Percentiles rank a stretch among this genome's conserved stretches.
Conservation (phyloP, 1,139 yeast species). For the Taphrina pruni region DNA sequence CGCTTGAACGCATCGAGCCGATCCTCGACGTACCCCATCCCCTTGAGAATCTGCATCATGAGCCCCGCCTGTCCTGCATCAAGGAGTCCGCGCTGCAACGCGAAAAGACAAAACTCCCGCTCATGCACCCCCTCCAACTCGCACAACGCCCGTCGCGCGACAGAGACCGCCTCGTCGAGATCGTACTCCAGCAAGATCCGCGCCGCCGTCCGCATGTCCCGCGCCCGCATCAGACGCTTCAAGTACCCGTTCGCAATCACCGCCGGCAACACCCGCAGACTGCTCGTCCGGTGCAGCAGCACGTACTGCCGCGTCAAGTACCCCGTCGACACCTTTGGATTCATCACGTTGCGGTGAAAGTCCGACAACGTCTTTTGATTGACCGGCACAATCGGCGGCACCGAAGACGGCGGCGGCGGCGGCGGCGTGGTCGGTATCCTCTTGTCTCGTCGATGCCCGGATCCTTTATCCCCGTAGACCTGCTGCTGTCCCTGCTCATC, state of each 20-base stretch:
- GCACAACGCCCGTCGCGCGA: conserved; percentile 3
- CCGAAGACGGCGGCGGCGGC: background rate
- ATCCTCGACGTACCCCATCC: background rate
- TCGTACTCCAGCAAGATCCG: conserved; percentile 16
- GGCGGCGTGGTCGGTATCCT: no score
- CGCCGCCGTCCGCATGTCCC: conserved; percentile 3
- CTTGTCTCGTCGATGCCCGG: no score
- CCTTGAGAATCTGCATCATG: conserved; percentile 4
- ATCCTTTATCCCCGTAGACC: no score
- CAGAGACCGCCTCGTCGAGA: conserved; percentile 16
- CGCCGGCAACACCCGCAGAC: conserved; percentile 15
- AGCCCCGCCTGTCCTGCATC: conserved; percentile 9
- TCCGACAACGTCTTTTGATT: background rate
- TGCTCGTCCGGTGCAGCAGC: conserved; percentile 7
- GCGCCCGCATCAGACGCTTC: conserved; percentile 2
- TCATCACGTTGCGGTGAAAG: conserved; percentile 8
- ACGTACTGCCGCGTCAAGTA: conserved; percentile 11
- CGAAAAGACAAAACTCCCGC: conserved; percentile 17
- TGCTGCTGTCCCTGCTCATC: background rate
- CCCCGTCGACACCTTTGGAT: conserved; percentile 10
- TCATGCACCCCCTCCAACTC: background rate
- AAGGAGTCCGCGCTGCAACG: background rate
- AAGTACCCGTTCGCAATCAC: conserved; percentile 9
- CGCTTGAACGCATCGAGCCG: conserved; percentile 4
- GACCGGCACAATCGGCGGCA: conserved; percentile 5